Evolutionary conservation across 768 basidiomycete species (phyloP).

Genomic region (Hypholoma fasciculare): DNA sequence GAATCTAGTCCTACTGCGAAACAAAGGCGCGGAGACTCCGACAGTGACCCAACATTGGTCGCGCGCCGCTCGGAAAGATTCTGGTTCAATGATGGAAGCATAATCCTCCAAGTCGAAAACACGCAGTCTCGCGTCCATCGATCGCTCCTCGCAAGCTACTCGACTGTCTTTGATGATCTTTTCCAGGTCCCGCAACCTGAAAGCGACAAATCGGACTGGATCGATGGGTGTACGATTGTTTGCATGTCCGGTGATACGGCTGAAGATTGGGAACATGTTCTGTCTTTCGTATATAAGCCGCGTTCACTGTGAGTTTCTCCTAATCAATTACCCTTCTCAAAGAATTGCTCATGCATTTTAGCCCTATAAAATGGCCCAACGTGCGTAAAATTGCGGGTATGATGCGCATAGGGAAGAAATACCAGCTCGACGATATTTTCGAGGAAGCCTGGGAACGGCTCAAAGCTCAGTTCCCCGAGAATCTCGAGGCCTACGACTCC

Average conservation of each 20-base stretch:
- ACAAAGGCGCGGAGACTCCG: neutral
- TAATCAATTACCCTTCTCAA: too few relatives aligned
- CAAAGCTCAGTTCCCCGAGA: neutral
- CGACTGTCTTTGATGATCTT: conserved; percentile 2
- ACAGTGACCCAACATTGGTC: neutral
- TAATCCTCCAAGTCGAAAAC: conserved; percentile 10
- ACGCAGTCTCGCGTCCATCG: conserved; percentile 12
- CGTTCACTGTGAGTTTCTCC: too few relatives aligned
- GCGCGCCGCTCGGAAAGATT: neutral
- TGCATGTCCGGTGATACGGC: neutral
- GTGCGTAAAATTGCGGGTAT: neutral
- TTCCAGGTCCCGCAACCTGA: conserved; percentile 1
- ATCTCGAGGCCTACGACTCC: neutral
- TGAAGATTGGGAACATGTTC: neutral
- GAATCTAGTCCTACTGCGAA: too few relatives aligned
- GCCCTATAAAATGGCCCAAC: too few relatives aligned
- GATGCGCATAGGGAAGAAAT: neutral
- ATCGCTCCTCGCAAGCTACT: conserved; percentile 5
- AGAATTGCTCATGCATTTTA: too few relatives aligned
- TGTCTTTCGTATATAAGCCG: neutral
- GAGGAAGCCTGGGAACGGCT: neutral
- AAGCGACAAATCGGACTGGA: too few relatives aligned
- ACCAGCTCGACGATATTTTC: neutral
- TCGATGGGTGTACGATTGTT: neutral
- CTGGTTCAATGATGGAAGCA: conserved; percentile 15